These are phyloP conservation scores for Scenedesmus sp. DNA, from an alignment of 163 green algal genomes.

Conservation along the genomic window DNA sequence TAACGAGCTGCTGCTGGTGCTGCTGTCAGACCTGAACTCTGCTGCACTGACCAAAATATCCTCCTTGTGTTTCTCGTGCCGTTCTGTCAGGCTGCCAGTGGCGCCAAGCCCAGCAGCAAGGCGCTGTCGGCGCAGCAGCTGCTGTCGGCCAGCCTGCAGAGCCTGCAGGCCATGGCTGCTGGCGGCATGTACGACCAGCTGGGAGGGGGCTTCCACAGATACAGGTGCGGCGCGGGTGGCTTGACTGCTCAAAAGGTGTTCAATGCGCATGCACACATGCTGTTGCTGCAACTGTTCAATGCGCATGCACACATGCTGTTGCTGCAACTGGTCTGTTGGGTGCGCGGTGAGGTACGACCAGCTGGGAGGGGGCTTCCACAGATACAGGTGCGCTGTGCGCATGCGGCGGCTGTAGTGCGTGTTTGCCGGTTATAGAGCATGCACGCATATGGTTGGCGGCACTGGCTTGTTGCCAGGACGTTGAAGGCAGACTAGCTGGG, in stretches of 20 bases:
- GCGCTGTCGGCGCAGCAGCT: not conserved
- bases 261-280: no score
- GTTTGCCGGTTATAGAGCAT: no score
- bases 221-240: conserved; percentile 58
- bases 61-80: not conserved
- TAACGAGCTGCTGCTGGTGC: not conserved
- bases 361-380: conserved; percentile 88
- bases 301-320: no score
- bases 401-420: no score
- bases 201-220: conserved; percentile 91
- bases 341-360: conserved; percentile 66
- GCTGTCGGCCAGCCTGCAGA: conserved; percentile 59
- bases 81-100: no score
- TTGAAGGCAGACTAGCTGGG: no score
- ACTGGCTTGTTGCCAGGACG: not conserved
- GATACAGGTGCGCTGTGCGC: conserved; percentile 70
- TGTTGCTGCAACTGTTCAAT: no score
- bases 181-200: conserved; percentile 86
- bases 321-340: no score
- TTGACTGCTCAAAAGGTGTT: no score
- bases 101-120: not conserved
- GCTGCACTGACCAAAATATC: not conserved
- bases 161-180: conserved; percentile 78
- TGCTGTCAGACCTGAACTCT: not conserved
- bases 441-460: not conserved